phyloP scores from a whole-genome alignment of 345 rosid genomes.

The Passiflora organensis region DNA sequence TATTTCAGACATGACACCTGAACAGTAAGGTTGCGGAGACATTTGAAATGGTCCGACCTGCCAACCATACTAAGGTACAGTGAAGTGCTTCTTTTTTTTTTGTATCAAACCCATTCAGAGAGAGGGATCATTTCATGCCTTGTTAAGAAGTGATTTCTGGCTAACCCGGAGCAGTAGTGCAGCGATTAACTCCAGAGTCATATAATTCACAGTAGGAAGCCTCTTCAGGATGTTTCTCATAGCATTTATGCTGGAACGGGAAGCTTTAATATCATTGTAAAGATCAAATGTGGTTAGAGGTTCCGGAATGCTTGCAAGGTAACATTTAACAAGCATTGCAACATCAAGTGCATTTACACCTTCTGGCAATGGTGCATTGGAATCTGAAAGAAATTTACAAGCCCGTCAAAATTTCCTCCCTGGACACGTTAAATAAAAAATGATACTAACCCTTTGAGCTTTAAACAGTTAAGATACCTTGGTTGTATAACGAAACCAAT shows the following conservation, averaged over 20 bases:
- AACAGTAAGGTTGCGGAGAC: no score
- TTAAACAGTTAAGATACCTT: conserved; percentile 42
- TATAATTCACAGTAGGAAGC: conserved; percentile 79
- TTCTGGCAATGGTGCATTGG: conserved; percentile 66
- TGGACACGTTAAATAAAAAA: conserved; percentile 3
- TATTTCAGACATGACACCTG: no score
- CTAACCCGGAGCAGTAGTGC: conserved; percentile 75
- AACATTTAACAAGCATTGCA: conserved; percentile 70
- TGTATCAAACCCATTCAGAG: not conserved
- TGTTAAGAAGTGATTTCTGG: conserved; percentile 78
- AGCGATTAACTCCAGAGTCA: conserved; percentile 79
- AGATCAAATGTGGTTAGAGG: conserved; percentile 81
- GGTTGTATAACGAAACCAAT: conserved; percentile 68
- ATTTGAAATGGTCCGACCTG: no score
- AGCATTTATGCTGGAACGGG: conserved; percentile 60
- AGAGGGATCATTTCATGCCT: conserved; percentile 37
- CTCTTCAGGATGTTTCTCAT: conserved; percentile 68
- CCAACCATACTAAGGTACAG: no score
- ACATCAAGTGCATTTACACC: conserved; percentile 65
- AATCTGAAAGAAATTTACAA: conserved; percentile 41
- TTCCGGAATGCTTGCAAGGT: conserved; percentile 89
- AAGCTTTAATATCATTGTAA: conserved; percentile 65
- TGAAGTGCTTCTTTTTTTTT: no score
- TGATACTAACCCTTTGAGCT: conserved; percentile 1
- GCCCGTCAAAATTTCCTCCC: not conserved